Percentiles rank a stretch among this genome's conserved stretches.
phyloP scores from a whole-genome alignment of 345 rosid species.

The Pistacia vera region DNA sequence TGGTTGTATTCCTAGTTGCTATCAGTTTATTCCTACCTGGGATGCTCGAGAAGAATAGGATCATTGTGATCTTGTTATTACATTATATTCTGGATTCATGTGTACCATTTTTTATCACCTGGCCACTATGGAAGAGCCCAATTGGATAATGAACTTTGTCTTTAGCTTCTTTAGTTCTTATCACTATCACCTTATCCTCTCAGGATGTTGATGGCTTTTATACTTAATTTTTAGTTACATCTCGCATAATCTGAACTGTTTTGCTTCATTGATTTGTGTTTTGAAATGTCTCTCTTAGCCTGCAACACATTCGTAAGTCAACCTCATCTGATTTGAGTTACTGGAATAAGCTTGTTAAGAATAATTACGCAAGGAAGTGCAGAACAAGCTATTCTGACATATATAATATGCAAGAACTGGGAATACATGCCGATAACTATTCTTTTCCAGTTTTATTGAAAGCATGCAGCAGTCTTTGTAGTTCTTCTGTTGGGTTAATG shows the following conservation, averaged over 20 bases:
- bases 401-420: neutral
- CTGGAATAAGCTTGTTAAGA: conserved; percentile 17
- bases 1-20: neutral
- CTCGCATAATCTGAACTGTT: neutral
- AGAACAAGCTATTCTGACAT: neutral
- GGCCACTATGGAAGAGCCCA: neutral
- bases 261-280: neutral
- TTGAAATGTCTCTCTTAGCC: conserved; percentile 1
- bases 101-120: neutral
- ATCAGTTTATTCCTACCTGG: conserved; percentile 4
- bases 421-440: conserved; percentile 2
- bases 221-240: neutral
- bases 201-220: neutral
- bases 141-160: neutral
- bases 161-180: neutral
- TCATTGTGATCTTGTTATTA: neutral
- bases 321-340: neutral
- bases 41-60: conserved; percentile 4
- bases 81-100: conserved; percentile 2
- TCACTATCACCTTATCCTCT: neutral
- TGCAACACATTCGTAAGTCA: neutral
- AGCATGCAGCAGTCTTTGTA: neutral
- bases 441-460: conserved; percentile 10
- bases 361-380: neutral
- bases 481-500: conserved; percentile 9